phyloP scores from a whole-genome alignment of 495 filamentous ascomycete genomes.

The Alectoria sarmentosa region DNA sequence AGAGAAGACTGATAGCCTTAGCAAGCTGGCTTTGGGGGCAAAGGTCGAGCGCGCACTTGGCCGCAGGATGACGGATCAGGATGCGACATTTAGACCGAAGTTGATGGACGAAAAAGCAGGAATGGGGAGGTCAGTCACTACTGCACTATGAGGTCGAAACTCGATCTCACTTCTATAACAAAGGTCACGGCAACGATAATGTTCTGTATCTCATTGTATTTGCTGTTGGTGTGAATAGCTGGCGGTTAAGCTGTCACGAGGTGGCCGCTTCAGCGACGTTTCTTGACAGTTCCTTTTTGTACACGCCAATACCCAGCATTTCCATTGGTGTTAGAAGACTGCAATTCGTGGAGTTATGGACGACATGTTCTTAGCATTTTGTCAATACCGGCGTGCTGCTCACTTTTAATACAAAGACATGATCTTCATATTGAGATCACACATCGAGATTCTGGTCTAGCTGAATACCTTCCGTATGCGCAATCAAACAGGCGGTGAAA shows the following conservation, averaged over 20 bases:
- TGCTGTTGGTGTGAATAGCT: background rate
- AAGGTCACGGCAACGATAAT: constrained; percentile 19
- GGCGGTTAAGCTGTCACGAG: background rate
- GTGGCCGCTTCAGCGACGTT: background rate
- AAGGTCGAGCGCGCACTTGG: constrained; percentile 91
- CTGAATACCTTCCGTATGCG: background rate
- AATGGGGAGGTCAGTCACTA: constrained; percentile 29
- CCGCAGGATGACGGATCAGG: constrained; percentile 82
- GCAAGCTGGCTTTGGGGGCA: constrained; percentile 84
- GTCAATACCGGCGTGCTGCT: background rate
- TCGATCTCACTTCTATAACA: constrained; percentile 13
- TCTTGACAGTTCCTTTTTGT: constrained; percentile 20
- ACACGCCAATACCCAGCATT: constrained; percentile 20
- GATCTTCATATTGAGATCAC: background rate
- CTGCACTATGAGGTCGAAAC: constrained; percentile 19
- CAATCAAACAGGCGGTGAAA: background rate
- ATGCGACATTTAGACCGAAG: constrained; percentile 71
- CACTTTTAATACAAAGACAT: background rate
- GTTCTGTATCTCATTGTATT: background rate
- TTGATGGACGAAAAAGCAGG: constrained; percentile 41
- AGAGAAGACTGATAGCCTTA: constrained; percentile 79
- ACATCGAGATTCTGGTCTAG: background rate
- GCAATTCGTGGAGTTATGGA: constrained; percentile 5
- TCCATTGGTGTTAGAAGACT: constrained; percentile 11
- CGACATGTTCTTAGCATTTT: background rate